Base-by-base conservation (phyloP, 345 rosid genomes). In the Sonneratia alba region DNA sequence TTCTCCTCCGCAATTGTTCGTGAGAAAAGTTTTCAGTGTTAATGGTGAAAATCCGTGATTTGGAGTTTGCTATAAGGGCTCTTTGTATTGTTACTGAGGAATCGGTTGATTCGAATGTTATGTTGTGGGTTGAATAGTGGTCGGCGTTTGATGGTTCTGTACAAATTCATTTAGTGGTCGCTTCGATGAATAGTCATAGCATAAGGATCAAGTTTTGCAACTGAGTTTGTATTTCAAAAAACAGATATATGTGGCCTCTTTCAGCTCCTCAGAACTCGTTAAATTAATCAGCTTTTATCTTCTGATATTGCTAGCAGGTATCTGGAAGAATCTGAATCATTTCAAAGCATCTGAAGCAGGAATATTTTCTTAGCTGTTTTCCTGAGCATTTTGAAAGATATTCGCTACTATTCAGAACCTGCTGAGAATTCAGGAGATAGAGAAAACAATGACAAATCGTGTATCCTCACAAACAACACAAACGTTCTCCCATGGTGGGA, bases 401-500 rank as follows among this genome's bases (percentile, higher is more conserved):
- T 11, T 2, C 0, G 11, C 63, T n/a, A 2, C 12, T 11, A 8
- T 57, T n/a, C 45, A n/a, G 27, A 19, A 57, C 27, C 3, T n/a
- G 7, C 34, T 21, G 63, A 57, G 22, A n/a, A 6, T 67, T 67
- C 48, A 40, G 18, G 14, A 38, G 14, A 16, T 40, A 14, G 45
- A 21, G 22, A 13, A 67, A 67, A 45, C 45, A 67, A 67, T 67
- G 70, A 21, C 70, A 6, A 67, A 67, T 18, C 70, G 70, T 40
- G 70, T 40, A 7, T 67, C 70, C 49, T 67, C 70, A 67, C 85
- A 80, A 62, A 73, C 86, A 66, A 82, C 79, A 77, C 82, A 74
- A 56, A 10, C 81, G 55, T 66, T 85, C 36, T 70, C 84, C 43
- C 84, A 81, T 65, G 76, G 76, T 80, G 97, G 84, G 71, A 70